phyloP scores from a whole-genome alignment of 2,329 filamentous ascomycete genomes.

The Neopestalotiopsis clavispora region DNA sequence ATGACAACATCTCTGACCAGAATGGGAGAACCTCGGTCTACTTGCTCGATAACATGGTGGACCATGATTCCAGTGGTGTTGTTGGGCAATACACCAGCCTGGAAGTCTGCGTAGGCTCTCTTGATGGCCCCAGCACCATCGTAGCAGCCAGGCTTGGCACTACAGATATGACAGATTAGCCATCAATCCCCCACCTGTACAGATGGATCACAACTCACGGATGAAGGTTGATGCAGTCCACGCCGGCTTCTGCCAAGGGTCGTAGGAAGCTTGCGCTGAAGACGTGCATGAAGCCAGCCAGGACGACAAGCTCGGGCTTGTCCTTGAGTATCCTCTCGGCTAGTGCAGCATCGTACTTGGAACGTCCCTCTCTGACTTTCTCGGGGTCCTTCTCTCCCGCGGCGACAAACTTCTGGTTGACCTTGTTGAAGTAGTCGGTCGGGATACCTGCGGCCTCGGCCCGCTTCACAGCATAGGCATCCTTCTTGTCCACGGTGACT shows the following conservation, averaged over 20 bases:
- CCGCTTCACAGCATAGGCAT: constrained; percentile 48
- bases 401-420: constrained; percentile 69
- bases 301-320: constrained; percentile 75
- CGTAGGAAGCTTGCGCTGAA: constrained; percentile 72
- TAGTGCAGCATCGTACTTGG: constrained; percentile 76
- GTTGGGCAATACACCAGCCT: constrained; percentile 59
- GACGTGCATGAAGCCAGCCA: constrained; percentile 89
- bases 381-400: constrained; percentile 64
- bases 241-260: constrained; percentile 64
- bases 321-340: constrained; percentile 69
- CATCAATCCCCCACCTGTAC: not conserved
- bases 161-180: constrained; percentile 27
- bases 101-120: constrained; percentile 68
- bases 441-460: constrained; percentile 65
- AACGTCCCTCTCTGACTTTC: constrained; percentile 61
- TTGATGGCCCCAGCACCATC: constrained; percentile 74
- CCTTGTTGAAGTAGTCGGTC: constrained; percentile 80
- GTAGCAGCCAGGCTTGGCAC: constrained; percentile 56
- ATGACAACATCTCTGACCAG: constrained; percentile 71
- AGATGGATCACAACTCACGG: constrained; percentile 44
- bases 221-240: constrained; percentile 83
- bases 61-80: constrained; percentile 77
- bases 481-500: constrained; percentile 54
- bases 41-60: constrained; percentile 80
- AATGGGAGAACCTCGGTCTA: constrained; percentile 80